phyloP scores from a whole-genome alignment of 1,139 yeast genomes.

The Maudiozyma humilis region DNA sequence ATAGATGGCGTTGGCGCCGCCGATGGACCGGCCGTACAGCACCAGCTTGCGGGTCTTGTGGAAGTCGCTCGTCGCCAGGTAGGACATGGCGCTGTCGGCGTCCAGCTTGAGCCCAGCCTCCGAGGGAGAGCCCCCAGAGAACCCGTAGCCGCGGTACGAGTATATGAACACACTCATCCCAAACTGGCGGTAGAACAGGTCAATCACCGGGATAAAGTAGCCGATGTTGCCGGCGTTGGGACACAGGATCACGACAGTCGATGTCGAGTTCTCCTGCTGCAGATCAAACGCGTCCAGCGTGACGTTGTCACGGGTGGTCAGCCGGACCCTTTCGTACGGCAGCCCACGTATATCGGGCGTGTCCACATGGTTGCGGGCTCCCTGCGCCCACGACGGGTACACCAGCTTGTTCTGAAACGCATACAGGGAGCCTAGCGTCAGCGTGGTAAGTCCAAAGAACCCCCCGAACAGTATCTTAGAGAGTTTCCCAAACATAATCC shows the following conservation, averaged over 20 bases:
- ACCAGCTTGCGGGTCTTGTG: slow-evolving; percentile 45
- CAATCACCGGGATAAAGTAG: slow-evolving; percentile 76
- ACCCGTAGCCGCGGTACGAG: slow-evolving; percentile 90
- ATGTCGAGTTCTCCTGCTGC: slow-evolving; percentile 36
- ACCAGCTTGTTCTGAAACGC: slow-evolving; percentile 60
- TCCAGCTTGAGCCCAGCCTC: slow-evolving; percentile 79
- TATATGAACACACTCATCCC: slow-evolving; percentile 76
- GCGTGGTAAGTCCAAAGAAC: slow-evolving; percentile 24
- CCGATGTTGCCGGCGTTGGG: slow-evolving; percentile 99
- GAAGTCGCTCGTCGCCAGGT: slow-evolving; percentile 45
- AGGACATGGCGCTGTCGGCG: slow-evolving; percentile 65
- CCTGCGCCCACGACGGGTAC: slow-evolving; percentile 76
- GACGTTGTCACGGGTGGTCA: slow-evolving; percentile 64
- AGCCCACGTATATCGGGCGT: slow-evolving; percentile 68
- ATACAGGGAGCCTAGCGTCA: slow-evolving; percentile 51
- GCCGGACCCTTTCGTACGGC: slow-evolving; percentile 54
- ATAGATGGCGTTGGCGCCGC: slow-evolving; percentile 91
- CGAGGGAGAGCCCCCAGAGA: slow-evolving; percentile 67
- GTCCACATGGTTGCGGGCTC: slow-evolving; percentile 66
- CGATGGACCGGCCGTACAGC: slow-evolving; percentile 82
- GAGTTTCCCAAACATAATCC: slow-evolving; percentile 7
- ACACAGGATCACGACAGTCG: slow-evolving; percentile 68
- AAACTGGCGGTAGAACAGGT: slow-evolving; percentile 55
- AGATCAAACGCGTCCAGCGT: slow-evolving; percentile 44
- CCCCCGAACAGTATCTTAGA: slow-evolving; percentile 28